Evolutionary conservation across 371 early-diverging fungal species (phyloP).

Genomic region (Rhizopus sp.): DNA sequence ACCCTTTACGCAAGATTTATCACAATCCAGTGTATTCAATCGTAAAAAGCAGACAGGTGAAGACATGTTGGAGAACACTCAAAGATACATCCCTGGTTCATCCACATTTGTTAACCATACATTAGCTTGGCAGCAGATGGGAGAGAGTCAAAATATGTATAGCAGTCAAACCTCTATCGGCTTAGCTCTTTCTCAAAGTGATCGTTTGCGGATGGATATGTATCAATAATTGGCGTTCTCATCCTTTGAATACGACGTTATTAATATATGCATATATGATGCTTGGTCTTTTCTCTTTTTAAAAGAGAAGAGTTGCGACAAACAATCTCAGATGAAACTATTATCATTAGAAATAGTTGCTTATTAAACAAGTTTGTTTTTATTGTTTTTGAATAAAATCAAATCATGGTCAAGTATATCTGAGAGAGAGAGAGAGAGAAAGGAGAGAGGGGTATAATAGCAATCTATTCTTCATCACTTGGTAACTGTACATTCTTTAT

Average conservation of each 20-base stretch:
- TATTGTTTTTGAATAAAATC: too few relatives aligned
- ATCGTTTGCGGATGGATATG: conserved; percentile 57
- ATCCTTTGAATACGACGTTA: too few relatives aligned
- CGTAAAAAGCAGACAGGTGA: conserved; percentile 36
- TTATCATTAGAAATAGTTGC: too few relatives aligned
- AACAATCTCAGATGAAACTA: too few relatives aligned
- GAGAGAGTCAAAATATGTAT: conserved; percentile 44
- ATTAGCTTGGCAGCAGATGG: conserved; percentile 37
- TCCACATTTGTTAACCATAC: conserved; percentile 46
- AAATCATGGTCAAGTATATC: too few relatives aligned
- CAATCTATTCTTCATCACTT: too few relatives aligned
- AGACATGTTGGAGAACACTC: conserved; percentile 23
- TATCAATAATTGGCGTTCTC: background rate
- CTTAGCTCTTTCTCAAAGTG: conserved; percentile 65
- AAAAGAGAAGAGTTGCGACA: too few relatives aligned
- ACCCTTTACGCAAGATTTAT: conserved; percentile 73
- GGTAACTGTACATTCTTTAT: conserved; percentile 20
- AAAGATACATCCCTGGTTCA: conserved; percentile 42
- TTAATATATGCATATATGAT: too few relatives aligned
- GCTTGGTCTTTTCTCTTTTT: too few relatives aligned
- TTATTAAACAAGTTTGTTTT: too few relatives aligned
- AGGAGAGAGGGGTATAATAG: too few relatives aligned
- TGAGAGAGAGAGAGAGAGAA: too few relatives aligned
- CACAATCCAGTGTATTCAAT: conserved; percentile 53
- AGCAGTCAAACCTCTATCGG: conserved; percentile 58